Percentiles rank a stretch among this genome's conserved stretches.
phyloP scores from a whole-genome alignment of 345 rosid species.

The Linum trigynum region DNA sequence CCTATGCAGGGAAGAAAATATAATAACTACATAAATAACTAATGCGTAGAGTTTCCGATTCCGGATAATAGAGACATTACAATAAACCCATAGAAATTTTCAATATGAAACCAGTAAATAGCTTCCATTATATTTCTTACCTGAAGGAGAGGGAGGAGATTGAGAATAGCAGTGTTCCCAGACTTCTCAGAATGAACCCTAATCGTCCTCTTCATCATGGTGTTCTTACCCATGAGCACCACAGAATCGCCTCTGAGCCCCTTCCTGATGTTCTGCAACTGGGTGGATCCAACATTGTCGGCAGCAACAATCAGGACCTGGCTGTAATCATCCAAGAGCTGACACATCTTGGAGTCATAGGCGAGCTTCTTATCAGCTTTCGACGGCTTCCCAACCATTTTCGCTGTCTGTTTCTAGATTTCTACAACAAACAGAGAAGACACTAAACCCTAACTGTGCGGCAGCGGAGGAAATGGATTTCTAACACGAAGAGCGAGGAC shows the following conservation, averaged over 20 bases:
- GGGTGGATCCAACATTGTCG: constrained; percentile 5
- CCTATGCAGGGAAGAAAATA: no score
- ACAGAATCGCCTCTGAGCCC: neutral
- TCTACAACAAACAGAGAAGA: neutral
- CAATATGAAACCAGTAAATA: no score
- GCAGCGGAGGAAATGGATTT: neutral
- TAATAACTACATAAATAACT: no score
- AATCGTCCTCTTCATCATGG: constrained; percentile 7
- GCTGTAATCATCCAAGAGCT: constrained; percentile 1
- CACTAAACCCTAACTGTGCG: neutral
- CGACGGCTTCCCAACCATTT: neutral
- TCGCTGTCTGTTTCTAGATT: no score
- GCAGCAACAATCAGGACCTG: constrained; percentile 5
- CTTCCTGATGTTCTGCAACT: constrained; percentile 4
- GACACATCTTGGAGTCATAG: constrained; percentile 1
- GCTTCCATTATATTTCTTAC: neutral
- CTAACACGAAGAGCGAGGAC: neutral
- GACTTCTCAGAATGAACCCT: constrained; percentile 6
- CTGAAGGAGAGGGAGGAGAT: constrained; percentile 4
- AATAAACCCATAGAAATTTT: no score
- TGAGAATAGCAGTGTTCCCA: neutral
- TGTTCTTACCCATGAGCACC: constrained; percentile 3
- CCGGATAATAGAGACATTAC: no score
- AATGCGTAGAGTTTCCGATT: no score
- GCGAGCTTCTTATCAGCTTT: constrained; percentile 5